Evolutionary conservation across 306 rosid species (phyloP).

Genomic region (Quercus agrifolia): DNA sequence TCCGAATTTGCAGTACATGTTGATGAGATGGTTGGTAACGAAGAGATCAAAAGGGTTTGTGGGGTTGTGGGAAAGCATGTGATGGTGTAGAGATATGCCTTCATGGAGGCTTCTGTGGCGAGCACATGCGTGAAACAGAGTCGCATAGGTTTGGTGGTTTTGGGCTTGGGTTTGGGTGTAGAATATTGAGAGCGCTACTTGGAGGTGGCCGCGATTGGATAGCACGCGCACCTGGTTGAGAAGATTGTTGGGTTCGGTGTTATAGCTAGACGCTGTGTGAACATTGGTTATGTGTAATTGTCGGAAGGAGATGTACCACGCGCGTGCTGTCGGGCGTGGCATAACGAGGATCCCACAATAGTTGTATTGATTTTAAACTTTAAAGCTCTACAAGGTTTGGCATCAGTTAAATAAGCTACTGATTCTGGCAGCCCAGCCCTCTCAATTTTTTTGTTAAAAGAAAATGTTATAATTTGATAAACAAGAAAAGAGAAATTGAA

Average conservation of each 20-base stretch:
- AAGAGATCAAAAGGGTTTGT: conserved; percentile 37
- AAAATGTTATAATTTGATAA: no score
- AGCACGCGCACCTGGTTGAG: conserved; percentile 31
- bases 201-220: conserved; percentile 45
- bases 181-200: conserved; percentile 53
- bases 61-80: conserved; percentile 46
- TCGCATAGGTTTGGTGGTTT: conserved; percentile 55
- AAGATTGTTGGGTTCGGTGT: conserved; percentile 20
- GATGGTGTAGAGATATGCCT: conserved; percentile 61
- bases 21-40: conserved; percentile 64
- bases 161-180: conserved; percentile 29
- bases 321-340: conserved; percentile 19
- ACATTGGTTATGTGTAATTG: conserved; percentile 8
- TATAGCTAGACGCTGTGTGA: conserved; percentile 9
- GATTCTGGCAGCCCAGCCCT: no score
- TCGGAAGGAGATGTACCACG: conserved; percentile 15
- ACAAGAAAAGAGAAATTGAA: no score
- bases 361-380: no score
- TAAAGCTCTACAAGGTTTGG: no score
- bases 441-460: no score
- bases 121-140: conserved; percentile 70
- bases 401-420: no score
- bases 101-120: conserved; percentile 47
- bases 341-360: neutral
- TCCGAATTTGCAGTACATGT: conserved; percentile 79